These are phyloP conservation scores for Thelonectria olida DNA, from an alignment of 2,329 filamentous ascomycete genomes.

Conservation along the genomic window DNA sequence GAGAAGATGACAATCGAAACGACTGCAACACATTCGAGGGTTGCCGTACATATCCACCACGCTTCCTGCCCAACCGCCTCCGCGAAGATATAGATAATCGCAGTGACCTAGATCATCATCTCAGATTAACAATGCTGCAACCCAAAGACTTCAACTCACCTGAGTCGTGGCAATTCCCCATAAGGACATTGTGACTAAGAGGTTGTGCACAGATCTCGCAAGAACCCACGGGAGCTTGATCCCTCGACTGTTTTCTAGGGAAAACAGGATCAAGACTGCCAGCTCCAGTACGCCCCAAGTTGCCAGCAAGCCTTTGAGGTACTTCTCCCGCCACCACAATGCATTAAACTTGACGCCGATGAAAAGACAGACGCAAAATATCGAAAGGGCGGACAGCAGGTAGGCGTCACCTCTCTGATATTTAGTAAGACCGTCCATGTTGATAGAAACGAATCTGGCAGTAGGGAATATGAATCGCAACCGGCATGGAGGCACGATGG, in stretches of 20 bases:
- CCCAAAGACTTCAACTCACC: neutral
- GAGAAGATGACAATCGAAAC: neutral
- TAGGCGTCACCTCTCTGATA: neutral
- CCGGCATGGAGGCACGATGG: neutral
- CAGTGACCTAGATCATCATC: neutral
- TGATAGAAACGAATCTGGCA: neutral
- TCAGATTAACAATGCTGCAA: neutral
- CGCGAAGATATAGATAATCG: neutral
- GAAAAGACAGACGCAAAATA: neutral
- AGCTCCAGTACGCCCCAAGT: neutral
- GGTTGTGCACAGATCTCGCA: neutral
- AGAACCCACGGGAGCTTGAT: neutral
- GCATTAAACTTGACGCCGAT: conserved; percentile 1
- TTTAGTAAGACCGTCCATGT: neutral
- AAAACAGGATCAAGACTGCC: neutral
- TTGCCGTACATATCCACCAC: neutral
- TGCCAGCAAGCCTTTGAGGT: neutral
- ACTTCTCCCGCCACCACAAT: neutral
- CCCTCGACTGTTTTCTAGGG: neutral
- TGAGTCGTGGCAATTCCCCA: neutral
- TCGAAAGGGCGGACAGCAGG: neutral
- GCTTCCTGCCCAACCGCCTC: neutral
- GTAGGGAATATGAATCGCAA: neutral
- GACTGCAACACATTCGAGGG: neutral
- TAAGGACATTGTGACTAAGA: neutral